Conservation (phyloP, 768 basidiomycete genomes). For the Phanerochaete sordida region DNA sequence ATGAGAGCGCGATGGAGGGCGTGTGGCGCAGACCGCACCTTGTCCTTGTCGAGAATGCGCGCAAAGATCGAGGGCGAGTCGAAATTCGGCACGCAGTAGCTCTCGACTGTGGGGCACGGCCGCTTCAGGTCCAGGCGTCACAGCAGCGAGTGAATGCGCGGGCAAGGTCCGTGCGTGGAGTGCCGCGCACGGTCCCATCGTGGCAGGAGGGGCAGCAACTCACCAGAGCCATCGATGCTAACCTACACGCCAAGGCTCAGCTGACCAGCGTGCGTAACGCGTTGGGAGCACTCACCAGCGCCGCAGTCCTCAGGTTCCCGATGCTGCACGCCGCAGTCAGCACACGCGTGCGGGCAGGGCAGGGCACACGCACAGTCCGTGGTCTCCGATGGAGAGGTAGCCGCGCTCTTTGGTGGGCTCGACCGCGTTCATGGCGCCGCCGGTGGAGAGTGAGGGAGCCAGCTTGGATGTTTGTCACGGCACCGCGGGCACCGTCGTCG, state of each 20-base stretch:
- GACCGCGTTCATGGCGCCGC: conserved; percentile 45
- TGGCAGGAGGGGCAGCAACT: conserved; percentile 14
- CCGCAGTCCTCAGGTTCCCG: conserved; percentile 81
- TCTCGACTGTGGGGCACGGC: conserved; percentile 57
- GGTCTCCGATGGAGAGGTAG: conserved; percentile 75
- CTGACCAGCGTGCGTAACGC: neutral
- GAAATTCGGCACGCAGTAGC: conserved; percentile 90
- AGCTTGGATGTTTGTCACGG: neutral
- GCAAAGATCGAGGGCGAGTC: conserved; percentile 93
- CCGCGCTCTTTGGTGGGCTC: conserved; percentile 54
- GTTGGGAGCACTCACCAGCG: conserved; percentile 43
- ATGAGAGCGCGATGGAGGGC: neutral
- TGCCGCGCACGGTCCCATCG: neutral
- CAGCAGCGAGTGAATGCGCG: no score
- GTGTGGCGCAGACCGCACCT: conserved; percentile 30
- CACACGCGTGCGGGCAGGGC: conserved; percentile 12
- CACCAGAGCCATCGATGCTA: conserved; percentile 80
- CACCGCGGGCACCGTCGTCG: neutral
- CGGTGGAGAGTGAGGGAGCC: neutral
- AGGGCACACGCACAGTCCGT: conserved; percentile 59
- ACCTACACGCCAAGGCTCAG: conserved; percentile 33
- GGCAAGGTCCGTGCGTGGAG: neutral
- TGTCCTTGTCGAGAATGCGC: conserved; percentile 82
- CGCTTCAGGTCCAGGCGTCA: neutral
- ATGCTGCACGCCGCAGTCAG: conserved; percentile 43